Evolutionary conservation across 257 asterid genomes (phyloP).

Genomic region (Primulina tabacum): DNA sequence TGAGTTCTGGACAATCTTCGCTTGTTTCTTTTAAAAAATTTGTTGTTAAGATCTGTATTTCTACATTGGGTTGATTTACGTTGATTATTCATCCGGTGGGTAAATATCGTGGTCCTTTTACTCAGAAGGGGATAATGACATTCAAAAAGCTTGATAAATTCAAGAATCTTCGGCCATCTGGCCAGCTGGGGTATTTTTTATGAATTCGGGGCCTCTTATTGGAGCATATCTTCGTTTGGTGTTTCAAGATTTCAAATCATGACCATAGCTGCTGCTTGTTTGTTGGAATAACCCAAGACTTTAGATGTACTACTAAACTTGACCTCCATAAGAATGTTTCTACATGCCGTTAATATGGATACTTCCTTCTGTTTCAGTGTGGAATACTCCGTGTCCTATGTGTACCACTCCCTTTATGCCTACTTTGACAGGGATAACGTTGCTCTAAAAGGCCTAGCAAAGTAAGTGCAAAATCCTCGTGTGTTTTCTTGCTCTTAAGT

Average conservation of each 20-base stretch:
- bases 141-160: not conserved
- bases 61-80: not conserved
- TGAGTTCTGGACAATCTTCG: conserved; percentile 29
- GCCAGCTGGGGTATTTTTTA: not conserved
- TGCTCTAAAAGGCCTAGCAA: conserved; percentile 83
- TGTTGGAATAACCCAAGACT: not conserved
- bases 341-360: not conserved
- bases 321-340: not conserved
- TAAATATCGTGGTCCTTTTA: not conserved
- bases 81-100: too few relatives aligned
- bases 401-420: conserved; percentile 67
- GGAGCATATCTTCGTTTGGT: not conserved
- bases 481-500: not conserved
- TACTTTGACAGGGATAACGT: conserved; percentile 87
- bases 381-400: conserved; percentile 76
- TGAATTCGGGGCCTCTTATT: not conserved
- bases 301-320: not conserved
- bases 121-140: not conserved
- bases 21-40: not conserved
- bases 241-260: not conserved
- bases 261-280: not conserved
- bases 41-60: not conserved
- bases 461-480: conserved; percentile 37
- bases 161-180: not conserved
- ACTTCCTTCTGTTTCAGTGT: conserved; percentile 48